Evolutionary conservation across 140 eudicot genomes (phyloP), one percentile per base, ranked within the genome.

Genomic region (Senecio squalidus): DNA sequence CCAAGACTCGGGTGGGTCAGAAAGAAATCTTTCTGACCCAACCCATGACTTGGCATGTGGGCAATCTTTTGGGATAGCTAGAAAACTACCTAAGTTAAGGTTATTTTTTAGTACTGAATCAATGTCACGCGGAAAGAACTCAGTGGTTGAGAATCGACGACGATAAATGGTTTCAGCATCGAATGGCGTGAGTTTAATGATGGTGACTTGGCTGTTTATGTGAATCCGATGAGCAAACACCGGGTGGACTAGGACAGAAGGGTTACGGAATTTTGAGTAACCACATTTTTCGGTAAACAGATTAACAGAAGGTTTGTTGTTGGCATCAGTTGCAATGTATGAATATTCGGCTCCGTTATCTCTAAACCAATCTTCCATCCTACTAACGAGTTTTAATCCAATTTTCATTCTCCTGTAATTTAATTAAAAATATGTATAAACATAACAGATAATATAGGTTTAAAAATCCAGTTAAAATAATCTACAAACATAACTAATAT

Each of bases 121-220:
- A 55, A 92, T 84, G 84, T 92, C 99, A 7, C 89, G 76, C 1
- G 99, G 99, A 60, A 87, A 92, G 72, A 92, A 92, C 85, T 92
- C 99, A 43, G 82, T 80, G 62, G 96, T 82, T 29, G 93, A 80
- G 74, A 84, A 92, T 18, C 78, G 72, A 14, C 64, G 75, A 17
- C 95, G 89, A 76, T 92, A 92, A 61, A 92, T 78, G 20, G 62
- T 53, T 66, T 79, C 96, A 1, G 99, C 99, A 25, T 92, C 95
- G 3, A 64, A 17, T 11, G 78, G 44, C 26, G 70, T 14, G 64
- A 92, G 80, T 44, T 72, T 73, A 60, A 84, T 23, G 68, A 92
- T 52, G 36, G 62, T 46, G 54, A 84, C 78, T 25, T 77, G 86
- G 21, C 39, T 55, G 33, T 57, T 14, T 38, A 81, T 57, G 40